phyloP scores from a whole-genome alignment of 805 yeast species.

The Starmerella geochares region DNA sequence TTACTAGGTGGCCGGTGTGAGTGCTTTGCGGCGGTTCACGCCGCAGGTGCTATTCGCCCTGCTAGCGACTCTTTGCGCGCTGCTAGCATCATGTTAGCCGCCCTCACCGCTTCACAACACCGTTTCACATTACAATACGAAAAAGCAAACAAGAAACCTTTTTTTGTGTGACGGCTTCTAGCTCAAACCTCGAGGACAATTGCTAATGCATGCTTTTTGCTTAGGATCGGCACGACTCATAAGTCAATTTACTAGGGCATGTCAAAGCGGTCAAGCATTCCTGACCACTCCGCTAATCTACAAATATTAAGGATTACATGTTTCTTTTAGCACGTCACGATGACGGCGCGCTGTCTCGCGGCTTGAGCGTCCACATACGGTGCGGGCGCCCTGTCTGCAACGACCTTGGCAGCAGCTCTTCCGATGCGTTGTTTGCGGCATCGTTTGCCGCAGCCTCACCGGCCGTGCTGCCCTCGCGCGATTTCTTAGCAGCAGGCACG shows the following conservation, averaged over 20 bases:
- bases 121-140: no score
- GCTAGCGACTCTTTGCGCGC: no score
- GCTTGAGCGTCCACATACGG: constrained; percentile 22
- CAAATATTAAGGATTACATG: neutral
- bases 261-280: neutral
- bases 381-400: constrained; percentile 5
- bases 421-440: constrained; percentile 35
- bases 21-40: no score
- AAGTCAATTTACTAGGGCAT: neutral
- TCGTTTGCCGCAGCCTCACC: constrained; percentile 45
- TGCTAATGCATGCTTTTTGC: neutral
- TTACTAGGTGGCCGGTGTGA: no score
- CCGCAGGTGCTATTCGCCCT: no score
- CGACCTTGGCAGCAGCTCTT: constrained; percentile 12
- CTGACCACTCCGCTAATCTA: neutral
- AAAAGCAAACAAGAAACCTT: neutral
- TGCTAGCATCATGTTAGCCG: no score
- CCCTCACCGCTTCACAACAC: no score
- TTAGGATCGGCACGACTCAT: neutral
- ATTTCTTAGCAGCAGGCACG: constrained; percentile 21
- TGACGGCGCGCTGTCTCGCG: constrained; percentile 2
- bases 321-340: neutral
- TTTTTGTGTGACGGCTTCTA: neutral
- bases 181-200: neutral
- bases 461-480: constrained; percentile 23